Percentiles rank a stretch among this genome's conserved stretches.
These are phyloP conservation scores for Picea engelmannii DNA, from an alignment of 83 land plant species.

Conservation along the genomic window DNA sequence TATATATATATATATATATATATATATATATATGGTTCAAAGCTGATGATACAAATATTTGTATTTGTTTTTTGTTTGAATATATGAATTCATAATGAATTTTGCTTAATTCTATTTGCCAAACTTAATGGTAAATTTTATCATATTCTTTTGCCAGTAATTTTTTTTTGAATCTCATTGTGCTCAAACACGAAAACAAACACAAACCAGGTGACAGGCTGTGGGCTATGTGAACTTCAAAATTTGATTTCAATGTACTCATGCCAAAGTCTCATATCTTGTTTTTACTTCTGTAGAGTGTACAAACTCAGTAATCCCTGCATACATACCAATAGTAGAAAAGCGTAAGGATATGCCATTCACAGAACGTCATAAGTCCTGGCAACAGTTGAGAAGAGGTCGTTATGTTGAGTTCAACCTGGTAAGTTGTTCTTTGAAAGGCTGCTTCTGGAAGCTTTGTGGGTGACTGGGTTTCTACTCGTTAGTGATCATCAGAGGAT, in stretches of 20 bases:
- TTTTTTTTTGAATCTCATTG: too few relatives aligned
- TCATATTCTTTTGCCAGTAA: too few relatives aligned
- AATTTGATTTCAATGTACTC: not conserved
- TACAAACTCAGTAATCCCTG: conserved; percentile 91
- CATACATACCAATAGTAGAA: conserved; percentile 93
- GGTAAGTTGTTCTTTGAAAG: conserved; percentile 38
- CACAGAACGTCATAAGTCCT: conserved; percentile 77
- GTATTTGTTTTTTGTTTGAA: too few relatives aligned
- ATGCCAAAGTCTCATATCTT: not conserved
- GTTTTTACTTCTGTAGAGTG: conserved; percentile 63
- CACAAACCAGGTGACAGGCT: too few relatives aligned
- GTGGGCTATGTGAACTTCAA: too few relatives aligned
- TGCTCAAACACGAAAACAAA: too few relatives aligned
- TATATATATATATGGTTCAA: too few relatives aligned
- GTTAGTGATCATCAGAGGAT: not conserved
- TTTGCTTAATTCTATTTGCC: too few relatives aligned
- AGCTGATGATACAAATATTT: too few relatives aligned
- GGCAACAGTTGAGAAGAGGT: conserved; percentile 97
- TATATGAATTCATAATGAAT: too few relatives aligned
- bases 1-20: too few relatives aligned
- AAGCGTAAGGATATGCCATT: conserved; percentile 84
- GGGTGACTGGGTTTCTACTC: not conserved
- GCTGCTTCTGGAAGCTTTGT: not conserved
- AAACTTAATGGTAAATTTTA: too few relatives aligned
- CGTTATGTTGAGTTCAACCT: conserved; percentile 99